Conservation (phyloP, 176 grass and related monocot species). For the Musa itinerans region DNA sequence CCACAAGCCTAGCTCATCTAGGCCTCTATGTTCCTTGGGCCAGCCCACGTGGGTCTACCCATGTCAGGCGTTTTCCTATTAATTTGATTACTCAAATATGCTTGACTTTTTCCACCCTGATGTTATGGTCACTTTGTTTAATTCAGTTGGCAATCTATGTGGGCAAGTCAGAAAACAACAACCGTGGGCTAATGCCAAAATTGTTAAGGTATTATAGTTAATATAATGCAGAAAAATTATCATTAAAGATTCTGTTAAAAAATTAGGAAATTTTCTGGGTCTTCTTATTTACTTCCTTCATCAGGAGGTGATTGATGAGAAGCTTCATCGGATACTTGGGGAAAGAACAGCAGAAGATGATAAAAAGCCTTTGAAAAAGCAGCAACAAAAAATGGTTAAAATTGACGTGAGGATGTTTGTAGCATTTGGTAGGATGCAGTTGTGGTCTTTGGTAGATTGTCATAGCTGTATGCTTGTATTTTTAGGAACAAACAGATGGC, state of each 20-base stretch:
- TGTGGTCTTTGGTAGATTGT: slow-evolving; percentile 4
- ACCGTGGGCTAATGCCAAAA: slow-evolving; percentile 92
- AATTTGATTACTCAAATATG: not conserved
- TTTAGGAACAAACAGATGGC: slow-evolving; percentile 51
- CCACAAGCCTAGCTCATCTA: too few relatives aligned
- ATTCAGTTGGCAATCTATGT: slow-evolving; percentile 74
- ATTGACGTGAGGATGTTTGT: slow-evolving; percentile 48
- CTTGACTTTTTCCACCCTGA: not conserved
- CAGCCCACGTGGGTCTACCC: too few relatives aligned
- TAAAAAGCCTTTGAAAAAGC: slow-evolving; percentile 88
- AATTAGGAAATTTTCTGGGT: slow-evolving; percentile 9
- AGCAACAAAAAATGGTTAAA: slow-evolving; percentile 84
- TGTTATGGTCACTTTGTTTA: slow-evolving; percentile 2
- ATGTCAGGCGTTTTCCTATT: too few relatives aligned
- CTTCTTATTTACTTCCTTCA: slow-evolving; percentile 20
- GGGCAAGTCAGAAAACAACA: slow-evolving; percentile 81
- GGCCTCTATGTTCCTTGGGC: too few relatives aligned
- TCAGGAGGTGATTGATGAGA: slow-evolving; percentile 84
- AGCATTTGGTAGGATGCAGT: not conserved
- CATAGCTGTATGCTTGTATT: slow-evolving; percentile 14
- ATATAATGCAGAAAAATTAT: not conserved
- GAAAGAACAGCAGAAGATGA: slow-evolving; percentile 83
- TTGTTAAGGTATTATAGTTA: slow-evolving; percentile 46
- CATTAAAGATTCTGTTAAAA: not conserved
- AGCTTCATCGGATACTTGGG: slow-evolving; percentile 66